Evolutionary conservation across 176 grass and related monocot species (phyloP).

Genomic region (Otatea glauca): DNA sequence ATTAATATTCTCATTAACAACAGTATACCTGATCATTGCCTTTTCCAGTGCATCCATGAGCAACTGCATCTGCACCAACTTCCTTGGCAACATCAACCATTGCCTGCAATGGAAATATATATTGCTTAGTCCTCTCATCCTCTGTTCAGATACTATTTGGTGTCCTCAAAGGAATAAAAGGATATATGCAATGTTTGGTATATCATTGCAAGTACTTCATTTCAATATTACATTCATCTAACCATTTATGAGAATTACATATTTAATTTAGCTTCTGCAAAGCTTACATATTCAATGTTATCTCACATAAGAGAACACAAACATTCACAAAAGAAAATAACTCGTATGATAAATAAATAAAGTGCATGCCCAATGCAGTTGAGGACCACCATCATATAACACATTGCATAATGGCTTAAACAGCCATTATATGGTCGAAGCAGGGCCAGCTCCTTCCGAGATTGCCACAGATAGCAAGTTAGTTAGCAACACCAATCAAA

Average conservation of each 20-base stretch:
- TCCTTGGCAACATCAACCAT: slow-evolving; percentile 96
- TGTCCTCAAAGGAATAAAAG: background rate
- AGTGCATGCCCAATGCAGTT: background rate
- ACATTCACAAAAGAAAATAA: background rate
- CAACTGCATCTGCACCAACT: slow-evolving; percentile 90
- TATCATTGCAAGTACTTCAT: slow-evolving; percentile 16
- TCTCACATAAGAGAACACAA: background rate
- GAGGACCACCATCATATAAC: background rate
- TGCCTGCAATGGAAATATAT: slow-evolving; percentile 55
- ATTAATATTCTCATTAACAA: slow-evolving; percentile 22
- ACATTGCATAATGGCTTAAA: background rate
- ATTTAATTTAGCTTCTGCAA: slow-evolving; percentile 6
- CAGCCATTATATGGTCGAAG: background rate
- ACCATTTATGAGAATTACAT: background rate
- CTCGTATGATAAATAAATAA: background rate
- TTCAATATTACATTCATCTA: slow-evolving; percentile 23
- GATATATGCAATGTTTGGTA: background rate
- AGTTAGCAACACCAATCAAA: background rate
- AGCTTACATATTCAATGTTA: background rate
- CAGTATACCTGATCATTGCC: slow-evolving; percentile 89
- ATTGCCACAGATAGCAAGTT: background rate
- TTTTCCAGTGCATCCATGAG: slow-evolving; percentile 95
- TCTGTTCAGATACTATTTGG: slow-evolving; percentile 30
- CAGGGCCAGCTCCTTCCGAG: background rate
- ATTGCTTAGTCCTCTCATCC: slow-evolving; percentile 25